phyloP scores from a whole-genome alignment of 1,284 basidiomycete genomes.

The Leccinum pseudoinsigne region DNA sequence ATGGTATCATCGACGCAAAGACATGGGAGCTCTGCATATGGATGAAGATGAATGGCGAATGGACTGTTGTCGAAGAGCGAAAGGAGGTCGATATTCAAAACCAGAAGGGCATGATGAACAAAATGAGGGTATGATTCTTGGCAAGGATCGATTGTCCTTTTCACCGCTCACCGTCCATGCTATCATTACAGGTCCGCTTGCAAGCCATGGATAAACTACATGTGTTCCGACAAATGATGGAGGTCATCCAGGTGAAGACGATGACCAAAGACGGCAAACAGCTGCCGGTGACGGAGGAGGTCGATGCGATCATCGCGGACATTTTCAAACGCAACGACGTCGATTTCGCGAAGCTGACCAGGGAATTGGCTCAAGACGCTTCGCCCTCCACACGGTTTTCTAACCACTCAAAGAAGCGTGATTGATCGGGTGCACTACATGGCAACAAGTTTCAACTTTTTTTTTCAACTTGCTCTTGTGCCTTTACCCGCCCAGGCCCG shows the following conservation, averaged over 20 bases:
- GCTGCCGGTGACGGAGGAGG: slow-evolving; percentile 30
- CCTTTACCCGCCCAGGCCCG: neutral
- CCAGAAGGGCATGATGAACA: slow-evolving; percentile 32
- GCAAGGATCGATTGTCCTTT: neutral
- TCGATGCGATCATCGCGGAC: slow-evolving; percentile 33
- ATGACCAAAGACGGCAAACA: slow-evolving; percentile 25
- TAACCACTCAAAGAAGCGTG: slow-evolving; percentile 29
- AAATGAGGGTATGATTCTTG: slow-evolving; percentile 24
- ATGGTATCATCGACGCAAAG: slow-evolving; percentile 18
- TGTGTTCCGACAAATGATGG: slow-evolving; percentile 35
- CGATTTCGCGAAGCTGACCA: slow-evolving; percentile 31
- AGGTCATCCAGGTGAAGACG: slow-evolving; percentile 34
- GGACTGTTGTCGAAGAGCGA: slow-evolving; percentile 31
- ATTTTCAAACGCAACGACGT: slow-evolving; percentile 34
- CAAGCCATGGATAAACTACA: slow-evolving; percentile 31
- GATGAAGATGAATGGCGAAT: slow-evolving; percentile 32
- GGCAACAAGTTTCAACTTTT: neutral
- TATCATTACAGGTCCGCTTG: slow-evolving; percentile 24
- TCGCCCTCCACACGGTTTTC: slow-evolving; percentile 23
- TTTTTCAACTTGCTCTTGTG: neutral
- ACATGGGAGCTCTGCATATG: slow-evolving; percentile 35
- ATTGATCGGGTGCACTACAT: slow-evolving; percentile 19
- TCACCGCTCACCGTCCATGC: slow-evolving; percentile 3
- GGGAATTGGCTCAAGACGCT: slow-evolving; percentile 22
- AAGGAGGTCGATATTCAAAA: slow-evolving; percentile 21